phyloP scores from a whole-genome alignment of 805 yeast genomes.

The Cyberlindnera maritima region DNA sequence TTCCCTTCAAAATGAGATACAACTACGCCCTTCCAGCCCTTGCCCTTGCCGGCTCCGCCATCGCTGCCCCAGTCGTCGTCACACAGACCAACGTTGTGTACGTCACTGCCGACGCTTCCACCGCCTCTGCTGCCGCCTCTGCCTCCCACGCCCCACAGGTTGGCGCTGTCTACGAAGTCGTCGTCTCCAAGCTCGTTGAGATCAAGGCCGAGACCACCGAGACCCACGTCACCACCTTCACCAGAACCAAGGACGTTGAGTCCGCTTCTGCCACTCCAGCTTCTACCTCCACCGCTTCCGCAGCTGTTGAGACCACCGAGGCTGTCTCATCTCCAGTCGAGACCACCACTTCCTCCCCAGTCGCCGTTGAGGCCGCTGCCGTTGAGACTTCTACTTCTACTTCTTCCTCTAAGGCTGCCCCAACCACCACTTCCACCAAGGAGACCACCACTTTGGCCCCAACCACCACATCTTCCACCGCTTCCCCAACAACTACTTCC shows the following conservation, averaged over 20 bases:
- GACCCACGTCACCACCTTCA: constrained; percentile 24
- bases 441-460: constrained; percentile 18
- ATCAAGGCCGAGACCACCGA: constrained; percentile 21
- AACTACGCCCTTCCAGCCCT: constrained; percentile 23
- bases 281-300: constrained; percentile 15
- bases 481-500: too few relatives aligned
- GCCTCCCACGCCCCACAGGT: constrained; percentile 23
- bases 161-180: constrained; percentile 23
- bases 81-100: constrained; percentile 26
- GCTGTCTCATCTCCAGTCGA: constrained; percentile 15
- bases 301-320: constrained; percentile 6
- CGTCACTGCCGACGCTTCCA: constrained; percentile 23
- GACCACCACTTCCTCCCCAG: constrained; percentile 7
- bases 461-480: constrained; percentile 15
- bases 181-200: constrained; percentile 26
- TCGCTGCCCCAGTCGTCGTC: constrained; percentile 29
- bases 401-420: too few relatives aligned
- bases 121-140: constrained; percentile 18
- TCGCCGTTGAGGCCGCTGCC: background rate
- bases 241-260: constrained; percentile 19
- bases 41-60: constrained; percentile 24
- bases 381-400: too few relatives aligned
- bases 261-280: constrained; percentile 17
- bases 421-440: constrained; percentile 18
- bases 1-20: constrained; percentile 24